Evolutionary conservation across 2,329 filamentous ascomycete species (phyloP), one percentile per base, ranked within the genome.

Genomic region (Cercospora sesami): DNA sequence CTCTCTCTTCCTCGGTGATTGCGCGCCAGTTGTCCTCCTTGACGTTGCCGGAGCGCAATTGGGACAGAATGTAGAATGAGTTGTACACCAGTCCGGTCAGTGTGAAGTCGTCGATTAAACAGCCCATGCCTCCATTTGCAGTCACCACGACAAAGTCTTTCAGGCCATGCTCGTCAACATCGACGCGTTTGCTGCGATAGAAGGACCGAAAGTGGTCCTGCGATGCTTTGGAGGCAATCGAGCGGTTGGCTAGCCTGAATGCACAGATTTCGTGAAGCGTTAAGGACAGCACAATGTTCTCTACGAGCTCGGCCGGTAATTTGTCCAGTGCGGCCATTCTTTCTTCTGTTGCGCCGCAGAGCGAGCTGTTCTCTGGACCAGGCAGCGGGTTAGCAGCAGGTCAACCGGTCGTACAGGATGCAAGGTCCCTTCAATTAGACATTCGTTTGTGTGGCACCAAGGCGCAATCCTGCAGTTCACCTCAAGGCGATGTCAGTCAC

Each of bases 221-320:
- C 5, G 64, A 58, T 21, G 64, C 59, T 45, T 66, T 66, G 45
- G 64, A 61, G 6, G 59, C 59, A 58, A 48, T n/a, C 31, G 60
- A 63, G 21, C 64, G 64, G 51, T 57, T 62, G 30, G 39, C 59
- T n/a, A 66, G 48, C n/a, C 64, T 48, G 5, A 66, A 51, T 21
- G 64, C 45, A 63, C 59, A 66, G 14, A 66, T 66, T 18, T 64
- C 62, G 51, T 59, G 51, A 7, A 64, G 30, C 7, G 62, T 58
- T 21, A 64, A n/a, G 6, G 9, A 31, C 7, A 18, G 30, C 7
- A 64, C 53, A 36, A 64, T 30, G 36, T 45, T n/a, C 21, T 58
- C 62, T 16, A 91, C 80, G 14, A 91, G 76, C 80, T 90, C 89
- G 10, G 86, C 78, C 0, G 88, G 88, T 14, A 77, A 68, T 4